Percentiles rank a stretch among this genome's conserved stretches.
phyloP scores from a whole-genome alignment of 2,329 filamentous ascomycete genomes.

The Cordyceps javanica region DNA sequence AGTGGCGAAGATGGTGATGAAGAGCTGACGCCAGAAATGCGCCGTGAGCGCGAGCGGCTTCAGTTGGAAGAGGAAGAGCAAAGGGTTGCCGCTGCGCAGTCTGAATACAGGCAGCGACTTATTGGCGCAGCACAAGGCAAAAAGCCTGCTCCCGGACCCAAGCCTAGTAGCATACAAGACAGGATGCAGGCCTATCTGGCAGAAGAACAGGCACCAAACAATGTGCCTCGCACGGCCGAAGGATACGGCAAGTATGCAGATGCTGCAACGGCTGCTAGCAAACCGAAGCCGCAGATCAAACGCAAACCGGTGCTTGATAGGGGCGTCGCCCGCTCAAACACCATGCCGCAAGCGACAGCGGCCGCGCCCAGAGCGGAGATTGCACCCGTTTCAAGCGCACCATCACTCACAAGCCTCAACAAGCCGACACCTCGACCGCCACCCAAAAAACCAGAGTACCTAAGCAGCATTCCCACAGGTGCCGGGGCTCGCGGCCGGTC shows the following conservation, averaged over 20 bases:
- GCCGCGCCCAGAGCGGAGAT: background rate
- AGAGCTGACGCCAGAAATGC: conserved; percentile 77
- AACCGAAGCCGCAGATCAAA: conserved; percentile 38
- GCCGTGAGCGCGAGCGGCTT: conserved; percentile 79
- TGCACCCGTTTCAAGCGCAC: conserved; percentile 18
- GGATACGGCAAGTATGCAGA: conserved; percentile 87
- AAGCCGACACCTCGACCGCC: conserved; percentile 40
- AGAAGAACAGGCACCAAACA: conserved; percentile 60
- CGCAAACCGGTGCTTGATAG: conserved; percentile 44
- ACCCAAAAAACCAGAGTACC: conserved; percentile 55
- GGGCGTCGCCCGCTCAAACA: conserved; percentile 25
- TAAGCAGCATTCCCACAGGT: conserved; percentile 49
- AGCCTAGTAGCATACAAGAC: conserved; percentile 82
- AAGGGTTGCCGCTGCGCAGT: conserved; percentile 80
- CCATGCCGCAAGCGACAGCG: conserved; percentile 19
- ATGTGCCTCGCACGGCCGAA: conserved; percentile 65
- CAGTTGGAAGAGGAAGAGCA: conserved; percentile 82
- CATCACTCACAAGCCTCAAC: conserved; percentile 19
- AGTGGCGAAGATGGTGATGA: conserved; percentile 62
- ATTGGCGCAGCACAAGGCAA: conserved; percentile 39
- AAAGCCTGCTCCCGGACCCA: conserved; percentile 40
- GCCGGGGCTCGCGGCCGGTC: conserved; percentile 22
- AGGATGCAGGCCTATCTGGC: conserved; percentile 80
- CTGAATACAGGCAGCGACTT: conserved; percentile 75
- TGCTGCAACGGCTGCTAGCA: conserved; percentile 30